Base-by-base conservation (phyloP, 2,329 filamentous ascomycete genomes). In the Rhynchosporium secalis region DNA sequence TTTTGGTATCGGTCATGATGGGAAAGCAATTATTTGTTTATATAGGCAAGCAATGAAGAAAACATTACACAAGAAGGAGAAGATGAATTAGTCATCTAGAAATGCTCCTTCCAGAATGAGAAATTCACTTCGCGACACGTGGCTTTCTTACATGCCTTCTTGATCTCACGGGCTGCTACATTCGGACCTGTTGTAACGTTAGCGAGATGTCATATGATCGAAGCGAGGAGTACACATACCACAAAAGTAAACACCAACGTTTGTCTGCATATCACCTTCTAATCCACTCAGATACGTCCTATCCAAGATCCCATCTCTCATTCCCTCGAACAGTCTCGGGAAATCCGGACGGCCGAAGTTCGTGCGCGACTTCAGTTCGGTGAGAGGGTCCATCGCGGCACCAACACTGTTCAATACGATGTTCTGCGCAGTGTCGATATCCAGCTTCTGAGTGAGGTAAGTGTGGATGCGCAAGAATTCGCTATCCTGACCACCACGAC, bases 21-120 rank as follows among this genome's bases (percentile, higher is more conserved):
- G 20, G 15, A 15, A 38, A 54, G 38, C 49, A 28, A 41, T 54
- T 33, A 54, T 54, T 40, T 38, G 28, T 54, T 54, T 36, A 58
- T 9, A 20, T 48, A n/a, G 47, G 33, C 20, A 29, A 15, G 40
- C 55, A 51, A 26, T 28, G 45, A 36, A 51, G 41, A 57, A 56
- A 43, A 60, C 8, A 12, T 47, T 29, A 26, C 31, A 36, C n/a
- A 13, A 45, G 12, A 6, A 28, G 29, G 15, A 33, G 29, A 20
- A n/a, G 41, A n/a, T n/a, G 41, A n/a, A 15, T 45, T 13, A 43
- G 29, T 28, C 43, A 62, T 65, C 64, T 82, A 88, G 74, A 88
- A 88, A 74, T 99, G 94, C 78, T 99, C 95, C 80, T 99, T 99
- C 95, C 95, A 99, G 81, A 99, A 99, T 71, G 91, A 90, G 80